phyloP scores from a whole-genome alignment of 2,329 filamentous ascomycete genomes.

The Graphilbum ipis-grandicollis region DNA sequence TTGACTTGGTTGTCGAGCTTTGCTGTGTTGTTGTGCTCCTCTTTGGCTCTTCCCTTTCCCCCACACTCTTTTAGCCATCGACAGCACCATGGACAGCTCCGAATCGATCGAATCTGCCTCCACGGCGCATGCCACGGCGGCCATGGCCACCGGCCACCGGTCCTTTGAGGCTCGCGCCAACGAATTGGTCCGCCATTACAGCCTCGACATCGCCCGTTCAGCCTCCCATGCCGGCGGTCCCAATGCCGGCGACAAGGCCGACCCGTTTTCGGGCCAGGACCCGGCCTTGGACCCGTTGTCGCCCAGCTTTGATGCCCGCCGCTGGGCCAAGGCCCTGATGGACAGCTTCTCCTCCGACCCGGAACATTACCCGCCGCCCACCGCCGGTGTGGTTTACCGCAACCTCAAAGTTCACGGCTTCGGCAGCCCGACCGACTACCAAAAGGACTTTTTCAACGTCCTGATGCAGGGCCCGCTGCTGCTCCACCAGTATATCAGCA shows the following conservation, averaged over 20 bases:
- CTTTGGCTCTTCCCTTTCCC: too few species aligned
- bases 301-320: conserved; percentile 23
- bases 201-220: conserved; percentile 7
- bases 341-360: conserved; percentile 20
- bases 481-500: conserved; percentile 28
- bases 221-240: conserved; percentile 1
- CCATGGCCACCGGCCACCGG: neutral
- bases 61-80: too few species aligned
- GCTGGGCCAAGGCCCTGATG: conserved; percentile 28
- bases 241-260: neutral
- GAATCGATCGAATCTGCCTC: neutral
- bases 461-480: conserved; percentile 30
- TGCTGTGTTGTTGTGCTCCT: too few species aligned
- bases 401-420: conserved; percentile 52
- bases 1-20: too few species aligned
- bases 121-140: neutral
- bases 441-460: conserved; percentile 46
- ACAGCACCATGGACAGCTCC: neutral
- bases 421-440: conserved; percentile 50
- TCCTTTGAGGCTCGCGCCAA: neutral
- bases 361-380: conserved; percentile 10
- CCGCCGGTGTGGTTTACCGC: conserved; percentile 46
- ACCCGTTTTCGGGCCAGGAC: conserved; percentile 11
- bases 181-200: conserved; percentile 6
- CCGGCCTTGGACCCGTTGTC: conserved; percentile 24